Evolutionary conservation across 2,329 filamentous ascomycete species (phyloP), one percentile per base, ranked within the genome.

Genomic region (Pyrenophora teres): DNA sequence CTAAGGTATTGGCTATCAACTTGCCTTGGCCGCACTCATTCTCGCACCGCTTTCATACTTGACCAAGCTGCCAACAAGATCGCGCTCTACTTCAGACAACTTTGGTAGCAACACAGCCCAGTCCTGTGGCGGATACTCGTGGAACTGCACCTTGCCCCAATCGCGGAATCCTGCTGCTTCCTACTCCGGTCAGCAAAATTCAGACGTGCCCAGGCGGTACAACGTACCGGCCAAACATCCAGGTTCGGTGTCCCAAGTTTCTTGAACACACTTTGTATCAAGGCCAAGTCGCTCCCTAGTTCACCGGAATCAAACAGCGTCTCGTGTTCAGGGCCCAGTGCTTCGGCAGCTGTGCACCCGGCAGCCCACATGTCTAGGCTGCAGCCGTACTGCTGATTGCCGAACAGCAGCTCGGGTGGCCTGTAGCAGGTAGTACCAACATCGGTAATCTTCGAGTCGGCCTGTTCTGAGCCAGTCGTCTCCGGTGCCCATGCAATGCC

Each of bases 361-460:
- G 88, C 82, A 3, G 87, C 89, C 94, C 95, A 99, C 75, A 97
- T 85, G 72, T 99, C 94, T 2, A 97, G 81, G 7, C 83, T 80
- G 0, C 83, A 72, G 2, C 81, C 83, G 68, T 99, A 99, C 0
- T 79, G 76, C 42, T 81, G 85, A 71, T 92, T 82, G 0, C 92
- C 94, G 69, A 99, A 97, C 6, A 99, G 80, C 0, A 92, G 83
- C 68, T 99, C 95, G 0, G 94, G 94, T 0, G 93, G 84, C 16
- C 95, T 86, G 75, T 99, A 99, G 41, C 89, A 85, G 0, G 92
- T 93, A 1, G 93, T 97, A 31, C 94, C 94, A 21, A 99, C 89
- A 70, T 99, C 95, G 6, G 94, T 87, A 45, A 96, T 88, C 74
- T 97, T 97, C 47, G 80, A 66, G 46, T 84, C 71, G 7, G 78